phyloP scores from a whole-genome alignment of 163 green algal species.

The Coccomyxa subellipsoidea region DNA sequence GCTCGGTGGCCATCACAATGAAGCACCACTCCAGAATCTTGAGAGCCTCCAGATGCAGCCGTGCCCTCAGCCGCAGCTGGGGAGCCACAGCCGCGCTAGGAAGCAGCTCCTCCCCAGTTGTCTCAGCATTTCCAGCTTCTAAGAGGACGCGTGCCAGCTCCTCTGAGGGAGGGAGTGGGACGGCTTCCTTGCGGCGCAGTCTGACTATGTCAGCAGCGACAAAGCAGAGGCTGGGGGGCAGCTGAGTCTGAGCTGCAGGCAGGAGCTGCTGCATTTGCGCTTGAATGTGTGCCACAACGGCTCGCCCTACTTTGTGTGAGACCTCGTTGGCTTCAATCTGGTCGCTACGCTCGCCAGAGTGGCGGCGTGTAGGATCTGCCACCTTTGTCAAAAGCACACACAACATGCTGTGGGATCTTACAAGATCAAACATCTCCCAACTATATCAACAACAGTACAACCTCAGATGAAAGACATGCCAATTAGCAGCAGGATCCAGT shows the following conservation, averaged over 20 bases:
- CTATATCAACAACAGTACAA: neutral
- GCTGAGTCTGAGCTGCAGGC: neutral
- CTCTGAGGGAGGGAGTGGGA: neutral
- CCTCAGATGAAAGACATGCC: too few species aligned
- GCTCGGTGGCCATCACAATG: neutral
- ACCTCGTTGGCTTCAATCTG: too few species aligned
- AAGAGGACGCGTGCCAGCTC: neutral
- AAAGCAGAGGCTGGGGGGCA: neutral
- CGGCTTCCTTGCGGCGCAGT: neutral
- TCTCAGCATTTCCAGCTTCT: neutral
- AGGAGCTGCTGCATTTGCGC: neutral
- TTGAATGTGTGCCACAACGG: neutral
- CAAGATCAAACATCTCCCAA: neutral
- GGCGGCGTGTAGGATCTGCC: too few species aligned
- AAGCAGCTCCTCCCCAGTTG: neutral
- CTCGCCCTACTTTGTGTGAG: neutral
- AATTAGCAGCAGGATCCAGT: too few species aligned
- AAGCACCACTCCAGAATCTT: neutral
- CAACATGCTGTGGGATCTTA: neutral
- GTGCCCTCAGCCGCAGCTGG: neutral
- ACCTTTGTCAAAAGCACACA: too few species aligned
- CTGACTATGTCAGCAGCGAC: neutral
- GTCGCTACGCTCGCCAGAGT: too few species aligned
- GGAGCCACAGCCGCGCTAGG: neutral
- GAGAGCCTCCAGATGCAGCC: neutral